A percentile compares a stretch with the other conserved stretches of the same genome.
phyloP scores from a whole-genome alignment of 768 basidiomycete species.

The Candolleomyces efflorescens region DNA sequence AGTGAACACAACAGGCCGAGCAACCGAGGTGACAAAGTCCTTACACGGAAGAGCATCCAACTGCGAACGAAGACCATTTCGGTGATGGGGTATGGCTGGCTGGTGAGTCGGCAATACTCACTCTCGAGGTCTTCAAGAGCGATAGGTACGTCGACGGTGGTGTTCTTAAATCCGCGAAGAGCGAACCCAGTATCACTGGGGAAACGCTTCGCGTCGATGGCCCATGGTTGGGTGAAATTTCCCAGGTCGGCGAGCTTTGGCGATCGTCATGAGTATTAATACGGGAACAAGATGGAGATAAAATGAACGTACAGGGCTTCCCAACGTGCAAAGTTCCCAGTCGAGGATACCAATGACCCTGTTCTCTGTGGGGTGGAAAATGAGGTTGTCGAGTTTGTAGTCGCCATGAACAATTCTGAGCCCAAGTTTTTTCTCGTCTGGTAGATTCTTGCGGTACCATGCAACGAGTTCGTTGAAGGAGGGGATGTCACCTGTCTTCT shows the following conservation, averaged over 20 bases:
- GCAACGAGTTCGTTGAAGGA: slow-evolving; percentile 62
- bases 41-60: slow-evolving; percentile 81
- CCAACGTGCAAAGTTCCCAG: slow-evolving; percentile 96
- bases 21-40: slow-evolving; percentile 15
- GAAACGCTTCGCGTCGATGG: slow-evolving; percentile 42
- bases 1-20: background rate
- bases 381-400: slow-evolving; percentile 95
- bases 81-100: slow-evolving; percentile 66
- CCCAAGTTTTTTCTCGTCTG: slow-evolving; percentile 71
- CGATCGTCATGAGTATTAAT: slow-evolving; percentile 2
- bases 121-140: slow-evolving; percentile 69
- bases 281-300: background rate
- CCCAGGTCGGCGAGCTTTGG: slow-evolving; percentile 90
- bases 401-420: slow-evolving; percentile 94
- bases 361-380: slow-evolving; percentile 92
- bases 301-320: slow-evolving; percentile 69
- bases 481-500: slow-evolving; percentile 68
- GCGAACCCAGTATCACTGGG: slow-evolving; percentile 20
- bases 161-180: slow-evolving; percentile 63
- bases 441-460: slow-evolving; percentile 76
- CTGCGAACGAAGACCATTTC: slow-evolving; percentile 80
- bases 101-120: slow-evolving; percentile 70
- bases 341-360: slow-evolving; percentile 93
- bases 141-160: slow-evolving; percentile 52
- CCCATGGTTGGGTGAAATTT: slow-evolving; percentile 87